phyloP scores from a whole-genome alignment of 73 alveolate genomes.

The Durusdinium trenchii region DNA sequence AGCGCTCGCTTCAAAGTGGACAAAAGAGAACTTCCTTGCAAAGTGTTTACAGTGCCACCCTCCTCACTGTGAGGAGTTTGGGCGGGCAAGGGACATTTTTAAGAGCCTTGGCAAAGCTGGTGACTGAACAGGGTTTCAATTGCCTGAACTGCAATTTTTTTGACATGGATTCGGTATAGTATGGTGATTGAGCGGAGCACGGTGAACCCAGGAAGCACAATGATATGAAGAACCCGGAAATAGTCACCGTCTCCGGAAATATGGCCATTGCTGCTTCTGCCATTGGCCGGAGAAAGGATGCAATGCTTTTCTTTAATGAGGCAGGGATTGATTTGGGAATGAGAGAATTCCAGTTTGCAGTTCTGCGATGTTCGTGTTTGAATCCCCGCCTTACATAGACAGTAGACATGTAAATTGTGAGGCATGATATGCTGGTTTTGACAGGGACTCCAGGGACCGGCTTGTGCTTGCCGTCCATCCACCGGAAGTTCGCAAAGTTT shows the following conservation, averaged over 20 bases:
- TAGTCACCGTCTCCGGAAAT: slow-evolving; percentile 25
- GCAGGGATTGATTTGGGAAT: too few relatives aligned
- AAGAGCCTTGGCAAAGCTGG: not conserved
- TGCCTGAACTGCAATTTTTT: not conserved
- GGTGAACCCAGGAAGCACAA: slow-evolving; percentile 30
- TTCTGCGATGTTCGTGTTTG: too few relatives aligned
- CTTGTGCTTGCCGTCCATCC: too few relatives aligned
- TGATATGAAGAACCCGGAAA: slow-evolving; percentile 6
- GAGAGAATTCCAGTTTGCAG: too few relatives aligned
- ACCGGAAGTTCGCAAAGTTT: too few relatives aligned
- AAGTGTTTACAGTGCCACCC: too few relatives aligned
- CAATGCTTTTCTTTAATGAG: slow-evolving; percentile 52
- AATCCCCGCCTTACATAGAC: too few relatives aligned
- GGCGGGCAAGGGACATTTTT: slow-evolving; percentile 31
- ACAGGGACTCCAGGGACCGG: too few relatives aligned
- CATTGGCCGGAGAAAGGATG: slow-evolving; percentile 31
- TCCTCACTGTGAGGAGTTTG: too few relatives aligned
- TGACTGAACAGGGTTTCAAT: not conserved
- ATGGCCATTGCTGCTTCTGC: slow-evolving; percentile 92
- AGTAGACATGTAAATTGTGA: too few relatives aligned
- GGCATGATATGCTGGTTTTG: too few relatives aligned
- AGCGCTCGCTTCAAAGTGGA: too few relatives aligned
- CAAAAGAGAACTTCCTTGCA: not conserved
- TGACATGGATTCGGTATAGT: not conserved
- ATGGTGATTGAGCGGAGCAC: not conserved